These are phyloP conservation scores for Sclerotinia nivalis DNA, from an alignment of 2,329 filamentous ascomycete genomes.

Conservation along the genomic window DNA sequence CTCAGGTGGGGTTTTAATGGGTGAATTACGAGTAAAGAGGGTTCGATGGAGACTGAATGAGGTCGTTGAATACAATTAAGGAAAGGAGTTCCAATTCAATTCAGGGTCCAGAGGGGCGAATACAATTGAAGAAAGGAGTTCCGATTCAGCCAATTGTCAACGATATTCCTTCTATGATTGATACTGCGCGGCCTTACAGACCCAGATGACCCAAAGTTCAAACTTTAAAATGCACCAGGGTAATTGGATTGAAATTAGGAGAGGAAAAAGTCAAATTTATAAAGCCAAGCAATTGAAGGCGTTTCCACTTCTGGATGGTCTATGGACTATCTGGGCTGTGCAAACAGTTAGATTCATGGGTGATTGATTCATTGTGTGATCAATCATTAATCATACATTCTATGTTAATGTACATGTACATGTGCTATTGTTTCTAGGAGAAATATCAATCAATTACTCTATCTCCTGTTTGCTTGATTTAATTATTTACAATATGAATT, in stretches of 20 bases:
- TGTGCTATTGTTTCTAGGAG: no score
- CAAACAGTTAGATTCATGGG: neutral
- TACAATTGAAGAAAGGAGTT: neutral
- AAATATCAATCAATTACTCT: no score
- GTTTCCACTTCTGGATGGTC: constrained; percentile 7
- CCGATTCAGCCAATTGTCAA: no score
- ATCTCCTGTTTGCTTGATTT: neutral
- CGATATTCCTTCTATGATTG: no score
- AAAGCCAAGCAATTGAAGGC: neutral
- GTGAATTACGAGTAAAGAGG: neutral
- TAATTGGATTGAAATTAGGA: neutral
- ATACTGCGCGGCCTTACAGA: no score
- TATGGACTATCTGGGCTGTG: neutral
- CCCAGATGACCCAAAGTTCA: neutral
- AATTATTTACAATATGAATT: neutral
- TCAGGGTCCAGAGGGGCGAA: no score
- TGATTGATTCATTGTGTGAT: no score
- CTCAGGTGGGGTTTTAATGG: constrained; percentile 1
- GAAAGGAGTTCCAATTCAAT: neutral
- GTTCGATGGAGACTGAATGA: neutral
- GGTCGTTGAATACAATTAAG: neutral
- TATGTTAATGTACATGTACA: no score
- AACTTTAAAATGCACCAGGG: neutral
- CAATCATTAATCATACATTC: neutral
- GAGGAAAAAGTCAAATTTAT: neutral